A percentile compares a stretch with the other conserved stretches of the same genome.
Evolutionary conservation across 352 stramenopile genomes (phyloP).

Genomic region (Achlya hypogyna): DNA sequence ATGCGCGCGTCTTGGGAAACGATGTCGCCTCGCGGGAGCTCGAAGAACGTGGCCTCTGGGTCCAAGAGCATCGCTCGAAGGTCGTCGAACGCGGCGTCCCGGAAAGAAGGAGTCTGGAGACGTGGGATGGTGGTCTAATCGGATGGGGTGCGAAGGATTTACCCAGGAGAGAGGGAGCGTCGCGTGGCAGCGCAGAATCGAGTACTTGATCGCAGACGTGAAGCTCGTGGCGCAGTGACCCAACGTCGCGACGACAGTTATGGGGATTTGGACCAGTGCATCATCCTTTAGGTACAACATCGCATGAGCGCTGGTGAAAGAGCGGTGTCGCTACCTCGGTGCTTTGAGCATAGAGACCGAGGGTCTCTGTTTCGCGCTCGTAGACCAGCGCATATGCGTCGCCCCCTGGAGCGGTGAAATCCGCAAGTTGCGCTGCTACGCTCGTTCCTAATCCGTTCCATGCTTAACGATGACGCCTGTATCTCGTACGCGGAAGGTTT

Average conservation of each 20-base stretch:
- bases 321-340: background rate
- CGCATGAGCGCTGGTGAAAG: background rate
- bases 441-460: too few relatives aligned
- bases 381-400: constrained; percentile 2
- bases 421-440: background rate
- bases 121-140: background rate
- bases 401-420: background rate
- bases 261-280: background rate
- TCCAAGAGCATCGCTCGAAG: background rate
- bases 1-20: background rate
- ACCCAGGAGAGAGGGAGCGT: constrained; percentile 3
- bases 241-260: background rate
- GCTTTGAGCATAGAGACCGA: background rate
- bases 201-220: constrained; percentile 1
- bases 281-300: background rate
- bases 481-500: background rate
- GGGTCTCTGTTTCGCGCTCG: background rate
- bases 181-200: background rate
- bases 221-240: background rate
- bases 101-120: background rate
- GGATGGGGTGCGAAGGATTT: background rate
- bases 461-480: background rate
- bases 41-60: constrained; percentile 1
- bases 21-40: background rate
- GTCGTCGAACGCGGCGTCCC: background rate